Evolutionary conservation across 1,284 basidiomycete genomes (phyloP).

Genomic region (Neonothopanus nambi): DNA sequence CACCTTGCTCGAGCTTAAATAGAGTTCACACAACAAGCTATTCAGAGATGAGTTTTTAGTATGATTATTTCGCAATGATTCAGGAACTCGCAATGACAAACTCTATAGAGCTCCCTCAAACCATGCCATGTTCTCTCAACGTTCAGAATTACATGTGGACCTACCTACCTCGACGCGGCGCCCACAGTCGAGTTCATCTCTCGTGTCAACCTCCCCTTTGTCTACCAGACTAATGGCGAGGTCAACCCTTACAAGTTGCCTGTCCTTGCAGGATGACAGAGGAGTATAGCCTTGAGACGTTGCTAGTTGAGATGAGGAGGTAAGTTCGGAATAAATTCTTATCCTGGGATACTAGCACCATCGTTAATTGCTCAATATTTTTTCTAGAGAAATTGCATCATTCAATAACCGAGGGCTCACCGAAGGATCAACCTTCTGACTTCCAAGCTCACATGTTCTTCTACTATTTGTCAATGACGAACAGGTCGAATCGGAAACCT

Average conservation of each 20-base stretch:
- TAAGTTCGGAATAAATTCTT: slow-evolving; percentile 44
- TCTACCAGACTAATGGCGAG: slow-evolving; percentile 72
- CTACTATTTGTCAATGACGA: no score
- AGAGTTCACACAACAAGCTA: no score
- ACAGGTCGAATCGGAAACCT: no score
- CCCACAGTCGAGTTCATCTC: slow-evolving; percentile 85
- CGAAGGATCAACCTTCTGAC: slow-evolving; percentile 72
- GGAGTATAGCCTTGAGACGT: slow-evolving; percentile 81
- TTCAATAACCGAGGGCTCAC: slow-evolving; percentile 90
- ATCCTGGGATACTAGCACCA: background rate
- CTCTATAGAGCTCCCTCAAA: no score
- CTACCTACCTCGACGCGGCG: slow-evolving; percentile 79
- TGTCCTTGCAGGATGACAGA: slow-evolving; percentile 74
- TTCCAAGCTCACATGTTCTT: no score
- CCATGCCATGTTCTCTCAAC: no score
- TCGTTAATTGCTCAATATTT: background rate
- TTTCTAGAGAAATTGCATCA: slow-evolving; percentile 87
- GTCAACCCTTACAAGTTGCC: slow-evolving; percentile 74
- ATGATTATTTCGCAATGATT: no score
- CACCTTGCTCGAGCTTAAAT: no score
- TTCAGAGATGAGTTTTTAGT: no score
- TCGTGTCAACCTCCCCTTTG: slow-evolving; percentile 95
- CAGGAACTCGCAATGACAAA: no score
- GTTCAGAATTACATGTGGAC: slow-evolving; percentile 88
- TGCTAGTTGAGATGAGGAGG: slow-evolving; percentile 91